Evolutionary conservation across 768 basidiomycete species (phyloP), one percentile per base, ranked within the genome.

Genomic region (Candolleomyces eurysporus): DNA sequence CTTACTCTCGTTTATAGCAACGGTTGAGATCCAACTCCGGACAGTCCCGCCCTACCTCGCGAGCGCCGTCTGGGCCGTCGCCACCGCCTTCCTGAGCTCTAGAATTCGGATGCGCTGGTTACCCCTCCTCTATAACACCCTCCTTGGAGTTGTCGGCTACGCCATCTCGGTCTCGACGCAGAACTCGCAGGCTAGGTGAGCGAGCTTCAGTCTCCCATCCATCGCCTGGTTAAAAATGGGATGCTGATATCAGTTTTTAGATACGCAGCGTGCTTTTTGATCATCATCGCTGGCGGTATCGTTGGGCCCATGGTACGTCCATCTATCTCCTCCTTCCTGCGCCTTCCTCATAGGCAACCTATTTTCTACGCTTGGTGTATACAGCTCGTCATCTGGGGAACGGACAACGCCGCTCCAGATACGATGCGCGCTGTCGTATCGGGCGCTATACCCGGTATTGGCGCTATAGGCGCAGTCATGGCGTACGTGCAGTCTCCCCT

Each of bases 21-120:
- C 75, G 8, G 75, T 83, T 13, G 70, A 81, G 64, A 73, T 78
- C 1, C 81, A 83, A 61, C 73, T 83, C 13, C 75, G 79, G 4
- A 82, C 81, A n/a, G 82, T 83, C 1, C 81, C 80, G 0, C 79
- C 79, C 4, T 82, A 78, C 59, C 60, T 78, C n/a, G 75, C 76
- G 4, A 76, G 74, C 17, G 75, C 71, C 5, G 71, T 77, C 39
- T 81, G 79, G 76, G 72, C 79, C 1, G 54, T 81, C 22, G 40
- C 69, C 21, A 66, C 64, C 31, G 68, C 75, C 14, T 81, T 75
- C 63, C 59, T 66, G 26, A 75, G 77, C 56, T 77, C 73, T 57
- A 74, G 75, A n/a, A 67, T 73, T 7, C 73, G 71, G 49, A 70
- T 75, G 57, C 74, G 78, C 16, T 74, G 71, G 8, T 63, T 71